Evolutionary conservation across 163 green algal species (phyloP).

Genomic region (Chlorella variabilis): DNA sequence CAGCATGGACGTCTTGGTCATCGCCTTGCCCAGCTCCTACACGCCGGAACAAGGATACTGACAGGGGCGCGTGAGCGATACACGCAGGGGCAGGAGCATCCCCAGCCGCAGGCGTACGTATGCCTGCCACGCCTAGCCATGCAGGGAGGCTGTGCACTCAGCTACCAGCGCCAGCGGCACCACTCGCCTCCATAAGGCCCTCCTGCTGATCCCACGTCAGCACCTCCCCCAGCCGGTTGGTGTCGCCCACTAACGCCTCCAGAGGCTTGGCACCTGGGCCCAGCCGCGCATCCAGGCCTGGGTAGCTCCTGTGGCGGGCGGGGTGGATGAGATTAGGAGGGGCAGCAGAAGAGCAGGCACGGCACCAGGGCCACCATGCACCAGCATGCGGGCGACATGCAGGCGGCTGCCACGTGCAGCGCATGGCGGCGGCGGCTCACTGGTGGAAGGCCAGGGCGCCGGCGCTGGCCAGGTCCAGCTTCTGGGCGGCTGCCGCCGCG

Average conservation of each 20-base stretch:
- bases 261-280: constrained; percentile 33
- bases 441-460: constrained; percentile 19
- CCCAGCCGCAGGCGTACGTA: no score
- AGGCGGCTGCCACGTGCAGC: not conserved
- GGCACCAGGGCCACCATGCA: no score
- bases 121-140: no score
- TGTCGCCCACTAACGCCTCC: constrained; percentile 31
- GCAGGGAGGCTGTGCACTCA: not conserved
- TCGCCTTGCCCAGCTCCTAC: constrained; percentile 44
- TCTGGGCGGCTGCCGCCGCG: constrained; percentile 44
- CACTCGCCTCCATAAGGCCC: constrained; percentile 36
- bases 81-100: no score
- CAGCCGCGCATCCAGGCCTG: not conserved
- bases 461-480: constrained; percentile 40
- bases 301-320: constrained; percentile 29
- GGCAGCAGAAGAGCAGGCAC: no score
- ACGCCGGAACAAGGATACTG: not conserved
- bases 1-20: constrained; percentile 42
- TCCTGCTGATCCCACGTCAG: constrained; percentile 38
- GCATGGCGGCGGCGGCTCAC: not conserved
- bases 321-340: no score
- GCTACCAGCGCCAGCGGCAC: no score
- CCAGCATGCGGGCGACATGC: no score
- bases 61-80: no score
- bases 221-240: constrained; percentile 38